These are phyloP conservation scores for Viola pubescens DNA, from an alignment of 441 rosid species.

Conservation along the genomic window DNA sequence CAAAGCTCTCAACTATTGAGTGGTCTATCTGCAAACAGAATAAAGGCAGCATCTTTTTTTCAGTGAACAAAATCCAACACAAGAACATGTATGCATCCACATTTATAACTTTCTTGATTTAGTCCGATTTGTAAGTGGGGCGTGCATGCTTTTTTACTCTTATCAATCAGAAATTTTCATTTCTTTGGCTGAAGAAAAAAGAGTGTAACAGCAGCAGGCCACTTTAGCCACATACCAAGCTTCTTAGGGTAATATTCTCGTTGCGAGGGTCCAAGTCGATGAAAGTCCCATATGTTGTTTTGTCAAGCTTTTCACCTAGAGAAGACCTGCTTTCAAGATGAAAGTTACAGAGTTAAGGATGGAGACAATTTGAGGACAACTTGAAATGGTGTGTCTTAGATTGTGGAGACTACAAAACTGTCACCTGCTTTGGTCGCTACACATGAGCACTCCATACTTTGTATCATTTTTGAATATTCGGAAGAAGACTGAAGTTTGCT, in stretches of 20 bases:
- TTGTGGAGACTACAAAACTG: not conserved
- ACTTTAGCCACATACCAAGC: slow-evolving; percentile 41
- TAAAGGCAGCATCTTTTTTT: not conserved
- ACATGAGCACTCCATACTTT: slow-evolving; percentile 44
- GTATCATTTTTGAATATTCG: slow-evolving; percentile 35
- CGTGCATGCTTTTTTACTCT: too few species aligned
- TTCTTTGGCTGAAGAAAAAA: too few species aligned
- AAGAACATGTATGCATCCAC: not conserved
- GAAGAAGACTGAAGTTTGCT: slow-evolving; percentile 59
- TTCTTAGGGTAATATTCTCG: slow-evolving; percentile 54
- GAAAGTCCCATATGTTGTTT: slow-evolving; percentile 52
- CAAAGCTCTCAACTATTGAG: slow-evolving; percentile 31
- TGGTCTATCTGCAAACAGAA: slow-evolving; percentile 31
- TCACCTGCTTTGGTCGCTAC: slow-evolving; percentile 65
- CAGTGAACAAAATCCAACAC: not conserved
- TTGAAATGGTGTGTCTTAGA: too few species aligned
- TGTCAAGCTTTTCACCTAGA: slow-evolving; percentile 27
- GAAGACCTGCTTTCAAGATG: slow-evolving; percentile 31
- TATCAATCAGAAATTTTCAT: too few species aligned
- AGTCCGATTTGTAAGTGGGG: too few species aligned
- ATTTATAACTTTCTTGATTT: not conserved
- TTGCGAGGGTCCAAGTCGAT: slow-evolving; percentile 40
- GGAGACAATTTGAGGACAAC: too few species aligned
- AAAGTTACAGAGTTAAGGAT: too few species aligned
- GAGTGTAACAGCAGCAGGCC: too few species aligned